Evolutionary conservation across 352 stramenopile species (phyloP).

Genomic region (Phytophthora sojae): DNA sequence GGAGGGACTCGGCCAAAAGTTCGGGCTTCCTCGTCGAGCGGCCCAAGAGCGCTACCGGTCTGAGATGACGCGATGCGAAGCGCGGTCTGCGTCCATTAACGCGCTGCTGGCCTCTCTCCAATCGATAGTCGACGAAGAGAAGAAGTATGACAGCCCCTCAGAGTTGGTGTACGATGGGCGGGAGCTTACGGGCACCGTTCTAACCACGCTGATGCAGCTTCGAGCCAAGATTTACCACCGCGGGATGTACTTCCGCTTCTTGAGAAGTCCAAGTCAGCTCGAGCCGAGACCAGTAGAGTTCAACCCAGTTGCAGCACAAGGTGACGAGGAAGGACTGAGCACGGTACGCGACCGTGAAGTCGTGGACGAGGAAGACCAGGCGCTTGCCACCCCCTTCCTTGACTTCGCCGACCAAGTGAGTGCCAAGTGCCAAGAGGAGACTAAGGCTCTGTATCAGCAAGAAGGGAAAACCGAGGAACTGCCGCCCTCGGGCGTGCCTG

Average conservation of each 20-base stretch:
- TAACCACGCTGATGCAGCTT: conserved; percentile 59
- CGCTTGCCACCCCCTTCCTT: conserved; percentile 45
- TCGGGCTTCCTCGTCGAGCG: conserved; percentile 80
- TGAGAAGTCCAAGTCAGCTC: conserved; percentile 64
- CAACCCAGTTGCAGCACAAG: conserved; percentile 17
- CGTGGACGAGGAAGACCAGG: conserved; percentile 51
- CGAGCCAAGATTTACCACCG: conserved; percentile 67
- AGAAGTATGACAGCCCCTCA: conserved; percentile 7
- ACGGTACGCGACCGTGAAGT: conserved; percentile 50
- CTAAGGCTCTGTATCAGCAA: conserved; percentile 57
- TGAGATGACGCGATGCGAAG: conserved; percentile 83
- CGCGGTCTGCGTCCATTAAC: conserved; percentile 70
- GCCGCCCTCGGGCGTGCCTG: conserved; percentile 60
- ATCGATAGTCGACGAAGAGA: conserved; percentile 34
- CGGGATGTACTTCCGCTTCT: conserved; percentile 68
- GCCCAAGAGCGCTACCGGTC: conserved; percentile 88
- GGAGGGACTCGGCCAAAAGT: conserved; percentile 91
- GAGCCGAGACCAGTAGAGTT: conserved; percentile 46
- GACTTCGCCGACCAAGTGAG: conserved; percentile 67
- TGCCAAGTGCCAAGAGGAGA: conserved; percentile 65
- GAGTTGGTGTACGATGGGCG: background rate
- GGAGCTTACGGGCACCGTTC: conserved; percentile 29
- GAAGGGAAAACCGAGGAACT: conserved; percentile 80
- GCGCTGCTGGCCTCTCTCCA: conserved; percentile 65
- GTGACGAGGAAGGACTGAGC: conserved; percentile 19